Evolutionary conservation across 2,329 filamentous ascomycete species (phyloP), one percentile per base, ranked within the genome.

Genomic region (Raffaelea ambrosiae): DNA sequence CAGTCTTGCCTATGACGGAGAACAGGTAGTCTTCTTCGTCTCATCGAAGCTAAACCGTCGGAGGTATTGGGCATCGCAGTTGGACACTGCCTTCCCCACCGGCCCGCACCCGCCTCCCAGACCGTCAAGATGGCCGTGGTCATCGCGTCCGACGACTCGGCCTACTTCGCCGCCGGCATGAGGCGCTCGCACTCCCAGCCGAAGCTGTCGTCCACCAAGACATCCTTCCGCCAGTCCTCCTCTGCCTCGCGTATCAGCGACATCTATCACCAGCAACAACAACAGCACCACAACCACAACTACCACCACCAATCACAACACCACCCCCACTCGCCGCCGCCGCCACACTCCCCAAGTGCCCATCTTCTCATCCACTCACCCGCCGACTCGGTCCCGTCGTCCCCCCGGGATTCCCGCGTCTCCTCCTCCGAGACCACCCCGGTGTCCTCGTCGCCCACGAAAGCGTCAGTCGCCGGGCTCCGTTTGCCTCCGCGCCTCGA

Each of bases 131-230:
- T 80, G 76, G 76, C 76, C 36, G 72, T 77, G 54, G 75, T 78
- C 55, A 64, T 80, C 51, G 60, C 71, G 40, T 72, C 76, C 16
- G 78, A 82, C 57, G 78, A 83, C 57, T 72, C 66, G 53, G 68
- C 67, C 56, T 76, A 75, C 60, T 83, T 81, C 62, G 68, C 75
- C 16, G 69, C 74, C 43, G 62, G 70, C 21, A 61, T 83, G 55
- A 74, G 73, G 53, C 74, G 79, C 51, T 81, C 79, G 13, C 76
- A 80, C 53, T 83, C 79, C 3, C 76, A 81, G 55, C 69, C 73
- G 44, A 78, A 74, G 55, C 79, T 83, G 47, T 61, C 67, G 51
- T 63, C 71, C 9, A 65, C 65, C 46, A 63, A 66, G 21, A 59
- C 66, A 4, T 59, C 60, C 21, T 74, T 73, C 49, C 67, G 66